These are phyloP conservation scores for Sporothrix inflata DNA, from an alignment of 2,329 filamentous ascomycete species.

Conservation along the genomic window DNA sequence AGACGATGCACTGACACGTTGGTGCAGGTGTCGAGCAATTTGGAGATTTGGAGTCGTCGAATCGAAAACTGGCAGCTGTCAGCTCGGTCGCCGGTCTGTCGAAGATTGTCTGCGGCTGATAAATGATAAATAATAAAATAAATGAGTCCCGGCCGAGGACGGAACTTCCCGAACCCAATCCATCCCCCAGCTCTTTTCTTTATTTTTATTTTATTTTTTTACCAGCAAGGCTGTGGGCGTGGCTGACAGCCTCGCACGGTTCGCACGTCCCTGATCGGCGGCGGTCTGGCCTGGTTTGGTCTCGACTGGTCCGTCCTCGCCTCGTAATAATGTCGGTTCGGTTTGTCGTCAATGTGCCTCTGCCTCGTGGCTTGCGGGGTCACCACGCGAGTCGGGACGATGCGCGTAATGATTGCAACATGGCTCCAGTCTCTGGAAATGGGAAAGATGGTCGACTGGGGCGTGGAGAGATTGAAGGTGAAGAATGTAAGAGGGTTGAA, in stretches of 20 bases:
- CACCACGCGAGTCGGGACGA: not conserved
- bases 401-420: not conserved
- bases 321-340: not conserved
- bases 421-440: not conserved
- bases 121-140: not conserved
- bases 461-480: not conserved
- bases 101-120: not conserved
- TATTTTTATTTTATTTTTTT: not conserved
- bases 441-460: not conserved
- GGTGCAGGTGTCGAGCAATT: not conserved
- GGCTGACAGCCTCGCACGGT: not conserved
- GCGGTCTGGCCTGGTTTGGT: not conserved
- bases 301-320: not conserved
- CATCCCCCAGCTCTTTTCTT: not conserved
- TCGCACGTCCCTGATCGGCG: not conserved
- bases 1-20: not conserved
- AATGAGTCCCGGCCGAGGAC: not conserved
- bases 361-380: slow-evolving; percentile 20
- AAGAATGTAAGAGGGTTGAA: not conserved
- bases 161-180: not conserved
- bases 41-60: not conserved
- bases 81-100: not conserved
- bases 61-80: not conserved
- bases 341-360: not conserved
- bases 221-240: not conserved